phyloP scores from a whole-genome alignment of 2,329 filamentous ascomycete species.

The Ploettnerulaceae sp. region DNA sequence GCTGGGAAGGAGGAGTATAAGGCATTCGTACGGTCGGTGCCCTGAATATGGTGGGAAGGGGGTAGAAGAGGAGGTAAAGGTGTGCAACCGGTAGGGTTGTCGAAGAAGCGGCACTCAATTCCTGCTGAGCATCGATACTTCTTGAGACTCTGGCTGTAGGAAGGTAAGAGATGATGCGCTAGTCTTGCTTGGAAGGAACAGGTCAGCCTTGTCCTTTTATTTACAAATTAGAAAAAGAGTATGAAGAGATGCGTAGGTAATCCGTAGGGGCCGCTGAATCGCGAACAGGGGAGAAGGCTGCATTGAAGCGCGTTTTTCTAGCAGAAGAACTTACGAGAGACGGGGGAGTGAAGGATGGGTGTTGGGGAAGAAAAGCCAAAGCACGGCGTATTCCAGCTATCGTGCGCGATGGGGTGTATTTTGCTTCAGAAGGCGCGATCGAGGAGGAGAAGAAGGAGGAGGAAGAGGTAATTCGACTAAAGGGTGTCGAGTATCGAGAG shows the following conservation, averaged over 20 bases:
- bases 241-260: constrained; percentile 8
- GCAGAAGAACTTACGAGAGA: constrained; percentile 29
- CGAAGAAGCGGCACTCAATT: constrained; percentile 21
- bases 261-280: constrained; percentile 9
- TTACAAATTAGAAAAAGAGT: constrained; percentile 5
- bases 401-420: constrained; percentile 14
- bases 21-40: constrained; percentile 57
- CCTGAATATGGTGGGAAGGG: constrained; percentile 3
- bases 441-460: constrained; percentile 3
- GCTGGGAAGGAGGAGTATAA: constrained; percentile 76
- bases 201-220: constrained; percentile 23
- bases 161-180: constrained; percentile 19
- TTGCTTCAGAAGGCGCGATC: constrained; percentile 7
- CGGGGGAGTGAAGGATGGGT: constrained; percentile 3
- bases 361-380: constrained; percentile 14
- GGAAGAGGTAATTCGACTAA: constrained; percentile 8
- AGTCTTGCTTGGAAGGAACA: constrained; percentile 12
- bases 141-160: not conserved
- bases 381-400: constrained; percentile 33
- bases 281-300: constrained; percentile 13
- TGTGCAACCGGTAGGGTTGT: constrained; percentile 19
- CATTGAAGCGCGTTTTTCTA: constrained; percentile 13
- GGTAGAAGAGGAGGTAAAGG: constrained; percentile 11
- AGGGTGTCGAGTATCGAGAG: constrained; percentile 9
- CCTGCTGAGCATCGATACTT: constrained; percentile 23